These are phyloP conservation scores for Mucor saturninus DNA, from an alignment of 371 early-diverging fungal genomes.

Conservation along the genomic window DNA sequence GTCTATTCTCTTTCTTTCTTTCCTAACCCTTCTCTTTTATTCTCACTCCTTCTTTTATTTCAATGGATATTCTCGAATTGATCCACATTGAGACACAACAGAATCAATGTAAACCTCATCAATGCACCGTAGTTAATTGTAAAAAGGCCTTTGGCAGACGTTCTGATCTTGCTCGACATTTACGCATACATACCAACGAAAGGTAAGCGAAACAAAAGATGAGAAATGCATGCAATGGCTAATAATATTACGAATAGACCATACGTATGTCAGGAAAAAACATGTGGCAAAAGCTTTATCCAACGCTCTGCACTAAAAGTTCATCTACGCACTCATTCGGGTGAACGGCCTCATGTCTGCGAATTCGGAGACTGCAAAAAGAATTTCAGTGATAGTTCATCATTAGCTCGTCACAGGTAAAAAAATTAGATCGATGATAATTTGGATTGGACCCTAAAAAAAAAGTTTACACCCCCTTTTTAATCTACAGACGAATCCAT, in stretches of 20 bases:
- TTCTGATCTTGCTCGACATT: slow-evolving; percentile 73
- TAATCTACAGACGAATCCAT: slow-evolving; percentile 54
- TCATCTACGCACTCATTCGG: slow-evolving; percentile 74
- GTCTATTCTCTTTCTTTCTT: not conserved
- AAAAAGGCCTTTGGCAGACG: slow-evolving; percentile 60
- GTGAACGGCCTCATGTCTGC: slow-evolving; percentile 74
- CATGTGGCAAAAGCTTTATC: slow-evolving; percentile 73
- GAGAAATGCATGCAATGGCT: not conserved
- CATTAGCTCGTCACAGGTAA: slow-evolving; percentile 46
- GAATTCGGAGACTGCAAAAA: slow-evolving; percentile 58
- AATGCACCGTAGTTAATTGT: slow-evolving; percentile 62
- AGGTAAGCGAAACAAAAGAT: slow-evolving; percentile 17
- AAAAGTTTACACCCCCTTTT: not conserved
- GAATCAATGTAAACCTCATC: slow-evolving; percentile 42
- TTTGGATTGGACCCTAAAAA: not conserved
- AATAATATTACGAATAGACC: slow-evolving; percentile 40
- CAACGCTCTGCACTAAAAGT: slow-evolving; percentile 78
- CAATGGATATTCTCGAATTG: slow-evolving; percentile 62
- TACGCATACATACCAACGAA: slow-evolving; percentile 74
- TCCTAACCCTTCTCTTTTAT: not conserved
- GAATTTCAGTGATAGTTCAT: slow-evolving; percentile 61
- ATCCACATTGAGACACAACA: slow-evolving; percentile 50
- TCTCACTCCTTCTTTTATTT: not conserved
- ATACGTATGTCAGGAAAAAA: slow-evolving; percentile 59
- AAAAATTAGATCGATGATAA: not conserved